Base-by-base conservation (phyloP, 2,329 filamentous ascomycete genomes). In the Bipolaris cookei region DNA sequence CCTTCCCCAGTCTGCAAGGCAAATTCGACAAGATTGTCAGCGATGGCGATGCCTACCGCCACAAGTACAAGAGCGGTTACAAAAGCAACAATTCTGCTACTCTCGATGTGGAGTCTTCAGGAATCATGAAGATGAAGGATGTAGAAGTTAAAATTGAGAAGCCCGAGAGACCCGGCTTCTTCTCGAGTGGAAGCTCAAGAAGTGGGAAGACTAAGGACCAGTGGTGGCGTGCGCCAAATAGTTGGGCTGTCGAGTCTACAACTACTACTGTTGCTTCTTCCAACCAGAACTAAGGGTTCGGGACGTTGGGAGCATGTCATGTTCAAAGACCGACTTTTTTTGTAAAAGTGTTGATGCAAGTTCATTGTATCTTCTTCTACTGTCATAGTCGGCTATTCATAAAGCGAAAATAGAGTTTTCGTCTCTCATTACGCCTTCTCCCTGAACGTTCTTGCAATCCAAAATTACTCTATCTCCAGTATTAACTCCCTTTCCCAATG, bases 1-100 rank as follows among this genome's bases (percentile, higher is more conserved):
- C 63, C 30, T 71, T 69, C 55, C 69, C 69, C 3, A 57, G 62
- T 16, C 56, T 73, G 25, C 54, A 56, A 6, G 63, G 61, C 20
- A 70, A 68, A 23, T 59, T 68, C 45, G 57, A 65, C 21, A 63
- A 58, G 23, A 50, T 68, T 18, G 28, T 61, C 35, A 61, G 54
- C 23, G 43, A 13, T 41, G 48, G 45, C 41, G 28, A 21, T 52
- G 28, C 16, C 34, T 43, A 39, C 41, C 41, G 50, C 18, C 37
- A 39, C 37, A 41, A 43, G 14, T 38, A 49, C 18, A 21, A 32
- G 18, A 32, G 34, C 13, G 28, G 32, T 1, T 41, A 37, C 41
- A 10, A 25, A 32, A 59, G 43, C 14, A 53, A 49, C 20, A 38
- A 28, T 3, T 46, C 50, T 2, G 53, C 48, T 18, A 59, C 56